Conservation (phyloP, 176 grass and related monocot genomes). For the Paspalum vaginatum region DNA sequence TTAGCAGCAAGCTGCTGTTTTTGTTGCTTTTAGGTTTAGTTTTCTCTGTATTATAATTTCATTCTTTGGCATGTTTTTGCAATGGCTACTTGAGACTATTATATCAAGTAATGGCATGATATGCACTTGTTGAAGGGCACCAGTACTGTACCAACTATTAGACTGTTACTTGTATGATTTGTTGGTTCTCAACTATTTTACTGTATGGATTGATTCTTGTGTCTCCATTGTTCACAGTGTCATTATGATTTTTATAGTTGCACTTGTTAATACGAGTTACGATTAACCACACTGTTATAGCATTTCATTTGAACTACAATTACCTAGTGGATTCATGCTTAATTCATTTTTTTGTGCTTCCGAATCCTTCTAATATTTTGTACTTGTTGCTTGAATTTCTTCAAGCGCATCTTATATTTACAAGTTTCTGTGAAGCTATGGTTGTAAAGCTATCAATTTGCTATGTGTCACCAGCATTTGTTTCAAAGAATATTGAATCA, state of each 20-base stretch:
- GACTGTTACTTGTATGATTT: slow-evolving; percentile 6
- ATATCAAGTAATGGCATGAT: not conserved
- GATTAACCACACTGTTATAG: slow-evolving; percentile 3
- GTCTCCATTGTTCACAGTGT: not conserved
- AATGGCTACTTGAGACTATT: not conserved
- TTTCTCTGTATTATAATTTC: not conserved
- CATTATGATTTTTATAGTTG: not conserved
- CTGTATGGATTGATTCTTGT: not conserved
- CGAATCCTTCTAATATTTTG: not conserved
- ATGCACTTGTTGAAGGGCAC: not conserved
- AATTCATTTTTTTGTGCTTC: not conserved
- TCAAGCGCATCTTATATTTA: not conserved
- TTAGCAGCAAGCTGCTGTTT: slow-evolving; percentile 9
- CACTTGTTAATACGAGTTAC: not conserved
- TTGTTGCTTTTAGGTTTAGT: slow-evolving; percentile 2
- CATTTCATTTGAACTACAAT: not conserved
- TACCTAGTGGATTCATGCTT: not conserved
- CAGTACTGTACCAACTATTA: not conserved
- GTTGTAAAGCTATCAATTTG: slow-evolving; percentile 25
- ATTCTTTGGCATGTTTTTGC: slow-evolving; percentile 5
- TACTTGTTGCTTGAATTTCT: slow-evolving; percentile 5
- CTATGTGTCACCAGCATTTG: not conserved
- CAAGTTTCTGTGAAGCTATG: not conserved
- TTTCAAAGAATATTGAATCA: not conserved
- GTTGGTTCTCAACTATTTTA: not conserved